Base-by-base conservation (phyloP, 257 asterid genomes). In the Solanum chmielewskii region DNA sequence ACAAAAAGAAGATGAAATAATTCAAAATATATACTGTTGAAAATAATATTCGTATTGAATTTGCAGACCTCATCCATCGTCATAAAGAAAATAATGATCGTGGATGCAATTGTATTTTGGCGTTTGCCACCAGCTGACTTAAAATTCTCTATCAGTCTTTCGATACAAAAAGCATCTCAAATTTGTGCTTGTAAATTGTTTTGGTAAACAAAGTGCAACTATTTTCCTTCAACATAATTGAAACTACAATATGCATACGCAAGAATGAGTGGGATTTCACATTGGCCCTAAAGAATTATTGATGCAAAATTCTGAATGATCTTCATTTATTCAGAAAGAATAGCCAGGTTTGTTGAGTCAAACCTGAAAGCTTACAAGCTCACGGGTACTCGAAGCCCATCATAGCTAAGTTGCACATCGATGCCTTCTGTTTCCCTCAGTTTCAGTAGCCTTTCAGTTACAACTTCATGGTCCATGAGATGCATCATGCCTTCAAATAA, bases 401-500 rank as follows among this genome's bases (percentile, higher is more conserved):
- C 99, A 86, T 93, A 92, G 92, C 99, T 96, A 88, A 97, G 98
- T 87, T 97, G 93, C 18, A 93, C 89, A 77, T 96, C 97, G 11
- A 97, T 93, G 21, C 98, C 98, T 93, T 97, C 99, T 0, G 89
- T 89, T 77, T 95, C 98, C 90, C 88, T 93, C 92, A 97, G 87
- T 90, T 92, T 92, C 89, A 90, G 12, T 11, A 97, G 95, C 85
- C 88, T 91, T 86, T 92, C 94, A 37, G 90, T 97, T 56, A 95
- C 93, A 88, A 88, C 92, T 18, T 96, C 98, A 45, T 97, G 99
- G 88, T 97, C 99, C 99, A 97, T 97, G 81, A 95, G 90, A 91
- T 97, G 99, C 99, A 96, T 97, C 99, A 97, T 97, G 85, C 99
- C 99, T 96, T 91, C 91, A 90, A 86, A 9, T 87, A 47, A 86